Conservation (phyloP, 768 basidiomycete genomes). For the Neoboletus subvelutipes region DNA sequence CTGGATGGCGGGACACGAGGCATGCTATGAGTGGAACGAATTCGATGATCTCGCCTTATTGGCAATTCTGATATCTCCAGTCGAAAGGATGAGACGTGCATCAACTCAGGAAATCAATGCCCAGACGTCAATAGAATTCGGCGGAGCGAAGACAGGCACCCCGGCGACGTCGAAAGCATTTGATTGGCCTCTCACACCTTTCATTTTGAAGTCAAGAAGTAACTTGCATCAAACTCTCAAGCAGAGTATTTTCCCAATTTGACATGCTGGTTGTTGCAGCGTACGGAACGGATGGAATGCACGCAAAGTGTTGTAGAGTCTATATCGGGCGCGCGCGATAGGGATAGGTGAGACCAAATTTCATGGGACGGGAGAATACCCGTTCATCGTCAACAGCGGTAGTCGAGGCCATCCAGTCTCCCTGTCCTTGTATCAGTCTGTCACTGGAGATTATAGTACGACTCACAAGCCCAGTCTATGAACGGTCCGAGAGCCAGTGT, state of each 20-base stretch:
- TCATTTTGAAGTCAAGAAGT: background rate
- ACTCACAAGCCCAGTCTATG: background rate
- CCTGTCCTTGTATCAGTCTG: background rate
- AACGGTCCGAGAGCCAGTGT: no score
- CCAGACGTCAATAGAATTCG: background rate
- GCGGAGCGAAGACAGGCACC: background rate
- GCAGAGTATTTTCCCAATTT: no score
- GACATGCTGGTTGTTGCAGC: no score
- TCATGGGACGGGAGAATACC: background rate
- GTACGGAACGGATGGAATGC: background rate
- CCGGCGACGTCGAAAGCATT: background rate
- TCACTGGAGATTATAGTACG: background rate
- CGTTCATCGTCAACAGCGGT: background rate
- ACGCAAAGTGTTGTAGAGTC: background rate
- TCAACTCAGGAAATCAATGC: background rate
- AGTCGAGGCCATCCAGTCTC: background rate
- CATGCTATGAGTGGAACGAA: background rate
- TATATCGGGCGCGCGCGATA: background rate
- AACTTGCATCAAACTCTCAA: background rate
- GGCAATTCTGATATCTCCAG: slow-evolving; percentile 1
- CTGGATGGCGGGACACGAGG: slow-evolving; percentile 18
- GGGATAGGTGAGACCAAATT: background rate
- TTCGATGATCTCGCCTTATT: background rate
- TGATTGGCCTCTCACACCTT: background rate
- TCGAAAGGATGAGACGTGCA: background rate